phyloP scores from a whole-genome alignment of 768 basidiomycete genomes.

The Lactarius pseudohatsudake region DNA sequence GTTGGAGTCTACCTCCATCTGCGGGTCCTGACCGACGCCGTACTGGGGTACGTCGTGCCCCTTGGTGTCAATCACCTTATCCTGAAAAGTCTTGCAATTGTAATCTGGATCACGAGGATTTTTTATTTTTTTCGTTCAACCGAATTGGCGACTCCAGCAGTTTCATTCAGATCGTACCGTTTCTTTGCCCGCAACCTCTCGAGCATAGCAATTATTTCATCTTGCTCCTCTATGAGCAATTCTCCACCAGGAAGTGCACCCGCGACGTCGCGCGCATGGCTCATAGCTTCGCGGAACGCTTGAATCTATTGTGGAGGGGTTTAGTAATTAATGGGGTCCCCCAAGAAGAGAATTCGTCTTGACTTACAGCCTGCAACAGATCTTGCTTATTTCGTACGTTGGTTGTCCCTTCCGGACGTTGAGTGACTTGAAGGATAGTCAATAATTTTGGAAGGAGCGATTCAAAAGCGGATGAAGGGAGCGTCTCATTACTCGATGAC shows the following conservation, averaged over 20 bases:
- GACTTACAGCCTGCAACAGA: constrained; percentile 58
- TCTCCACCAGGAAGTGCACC: constrained; percentile 68
- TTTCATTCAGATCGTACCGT: constrained; percentile 41
- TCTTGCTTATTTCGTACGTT: constrained; percentile 64
- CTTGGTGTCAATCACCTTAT: constrained; percentile 41
- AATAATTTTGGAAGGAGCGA: constrained; percentile 59
- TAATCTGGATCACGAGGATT: constrained; percentile 39
- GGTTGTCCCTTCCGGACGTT: constrained; percentile 51
- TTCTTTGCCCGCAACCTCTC: constrained; percentile 63
- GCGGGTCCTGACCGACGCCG: constrained; percentile 33
- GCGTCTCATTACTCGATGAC: constrained; percentile 1
- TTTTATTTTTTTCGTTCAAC: neutral
- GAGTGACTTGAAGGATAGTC: constrained; percentile 59
- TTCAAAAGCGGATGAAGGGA: constrained; percentile 45
- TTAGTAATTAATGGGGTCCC: neutral
- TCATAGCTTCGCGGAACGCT: constrained; percentile 60
- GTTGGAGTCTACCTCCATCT: constrained; percentile 73
- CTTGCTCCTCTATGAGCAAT: constrained; percentile 64
- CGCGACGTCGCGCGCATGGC: constrained; percentile 60
- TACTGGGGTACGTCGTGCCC: constrained; percentile 23
- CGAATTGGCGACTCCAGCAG: neutral
- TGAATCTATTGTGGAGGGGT: constrained; percentile 52
- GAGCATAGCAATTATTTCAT: constrained; percentile 68
- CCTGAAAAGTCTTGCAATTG: constrained; percentile 55
- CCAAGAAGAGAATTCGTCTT: constrained; percentile 28